These are phyloP conservation scores for Zygosaccharomyces pseudobailii DNA, from an alignment of 1,139 yeast genomes.

Conservation along the genomic window DNA sequence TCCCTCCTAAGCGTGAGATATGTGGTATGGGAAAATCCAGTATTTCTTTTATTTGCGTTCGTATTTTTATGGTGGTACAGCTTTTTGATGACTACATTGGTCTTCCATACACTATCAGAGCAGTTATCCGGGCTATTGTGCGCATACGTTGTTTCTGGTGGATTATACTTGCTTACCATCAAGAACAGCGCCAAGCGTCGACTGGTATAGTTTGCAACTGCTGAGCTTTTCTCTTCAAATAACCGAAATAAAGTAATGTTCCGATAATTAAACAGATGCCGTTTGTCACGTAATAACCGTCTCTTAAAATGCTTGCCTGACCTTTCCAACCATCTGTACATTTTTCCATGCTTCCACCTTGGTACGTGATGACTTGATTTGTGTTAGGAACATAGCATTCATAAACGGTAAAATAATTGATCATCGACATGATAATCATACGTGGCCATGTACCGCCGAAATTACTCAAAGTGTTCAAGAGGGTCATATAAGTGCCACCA, in stretches of 20 bases:
- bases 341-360: constrained; percentile 49
- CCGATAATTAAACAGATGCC: constrained; percentile 67
- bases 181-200: constrained; percentile 35
- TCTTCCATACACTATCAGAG: constrained; percentile 78
- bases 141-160: constrained; percentile 26
- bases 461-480: constrained; percentile 84
- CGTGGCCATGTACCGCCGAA: constrained; percentile 99
- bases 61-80: constrained; percentile 76
- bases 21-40: constrained; percentile 39
- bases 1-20: constrained; percentile 22
- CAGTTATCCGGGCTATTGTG: constrained; percentile 28
- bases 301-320: constrained; percentile 42
- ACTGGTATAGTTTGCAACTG: constrained; percentile 35
- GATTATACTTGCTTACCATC: constrained; percentile 14
- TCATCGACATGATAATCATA: constrained; percentile 66
- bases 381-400: constrained; percentile 41
- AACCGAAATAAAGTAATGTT: constrained; percentile 54
- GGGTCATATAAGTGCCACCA: constrained; percentile 98
- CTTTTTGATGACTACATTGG: constrained; percentile 77
- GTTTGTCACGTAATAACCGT: constrained; percentile 84
- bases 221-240: constrained; percentile 53
- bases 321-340: constrained; percentile 17
- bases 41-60: constrained; percentile 41
- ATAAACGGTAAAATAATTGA: constrained; percentile 70
- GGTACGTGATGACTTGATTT: constrained; percentile 17